phyloP scores from a whole-genome alignment of 371 early-diverging fungal genomes.

The Nematocida parisii region DNA sequence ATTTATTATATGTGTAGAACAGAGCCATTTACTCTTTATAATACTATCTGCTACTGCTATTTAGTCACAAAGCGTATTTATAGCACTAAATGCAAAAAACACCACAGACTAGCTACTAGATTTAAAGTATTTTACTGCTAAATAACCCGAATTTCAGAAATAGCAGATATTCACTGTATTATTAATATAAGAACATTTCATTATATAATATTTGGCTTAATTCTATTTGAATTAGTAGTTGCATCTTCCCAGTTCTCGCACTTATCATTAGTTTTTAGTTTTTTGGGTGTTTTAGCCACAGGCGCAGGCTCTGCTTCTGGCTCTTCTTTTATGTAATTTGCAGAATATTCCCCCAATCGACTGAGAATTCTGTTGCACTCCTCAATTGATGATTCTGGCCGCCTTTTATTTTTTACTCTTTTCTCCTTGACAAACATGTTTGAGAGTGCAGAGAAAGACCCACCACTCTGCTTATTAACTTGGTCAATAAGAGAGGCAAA shows the following conservation, averaged over 20 bases:
- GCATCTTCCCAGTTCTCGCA: conserved; percentile 57
- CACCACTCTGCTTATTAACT: neutral
- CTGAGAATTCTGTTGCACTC: conserved; percentile 23
- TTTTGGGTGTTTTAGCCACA: neutral
- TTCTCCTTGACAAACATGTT: neutral
- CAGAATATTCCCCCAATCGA: neutral
- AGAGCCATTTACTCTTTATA: too few species aligned
- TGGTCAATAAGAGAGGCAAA: conserved; percentile 28
- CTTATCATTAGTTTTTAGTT: conserved; percentile 5
- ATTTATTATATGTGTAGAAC: too few species aligned
- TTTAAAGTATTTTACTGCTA: too few species aligned
- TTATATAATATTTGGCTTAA: conserved; percentile 47
- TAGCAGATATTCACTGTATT: too few species aligned
- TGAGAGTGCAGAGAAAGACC: neutral
- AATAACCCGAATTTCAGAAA: too few species aligned
- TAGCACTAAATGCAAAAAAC: too few species aligned
- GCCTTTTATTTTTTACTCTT: neutral
- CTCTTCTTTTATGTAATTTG: neutral
- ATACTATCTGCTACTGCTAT: too few species aligned
- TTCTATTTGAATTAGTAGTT: neutral
- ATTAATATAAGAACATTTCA: neutral
- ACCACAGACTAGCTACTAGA: too few species aligned
- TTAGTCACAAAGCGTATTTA: too few species aligned
- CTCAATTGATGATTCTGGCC: conserved; percentile 2
- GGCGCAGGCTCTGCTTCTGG: neutral